Conservation (phyloP, 805 yeast species). For the Saturnispora galanensis region DNA sequence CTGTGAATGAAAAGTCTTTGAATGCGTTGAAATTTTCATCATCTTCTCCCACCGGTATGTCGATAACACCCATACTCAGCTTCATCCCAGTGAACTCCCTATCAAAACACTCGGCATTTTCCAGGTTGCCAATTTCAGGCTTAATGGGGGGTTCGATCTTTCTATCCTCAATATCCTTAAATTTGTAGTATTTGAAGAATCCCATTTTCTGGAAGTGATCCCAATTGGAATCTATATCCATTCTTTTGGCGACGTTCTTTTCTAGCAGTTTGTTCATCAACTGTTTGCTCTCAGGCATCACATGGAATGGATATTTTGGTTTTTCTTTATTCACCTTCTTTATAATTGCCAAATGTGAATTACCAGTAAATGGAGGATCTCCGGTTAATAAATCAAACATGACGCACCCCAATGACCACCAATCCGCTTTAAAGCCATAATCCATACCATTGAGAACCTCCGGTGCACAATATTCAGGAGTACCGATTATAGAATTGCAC, state of each 20-base stretch:
- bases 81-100: conserved; percentile 59
- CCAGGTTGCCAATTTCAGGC: conserved; percentile 68
- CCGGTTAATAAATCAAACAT: conserved; percentile 73
- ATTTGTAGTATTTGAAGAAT: conserved; percentile 63
- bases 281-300: conserved; percentile 71
- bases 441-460: conserved; percentile 70
- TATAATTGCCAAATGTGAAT: conserved; percentile 58
- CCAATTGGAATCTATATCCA: conserved; percentile 46
- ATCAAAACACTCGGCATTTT: conserved; percentile 71
- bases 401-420: conserved; percentile 86
- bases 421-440: conserved; percentile 70
- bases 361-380: conserved; percentile 79
- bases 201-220: conserved; percentile 47
- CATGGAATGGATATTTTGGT: conserved; percentile 56
- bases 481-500: conserved; percentile 57
- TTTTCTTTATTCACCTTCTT: conserved; percentile 62
- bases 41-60: not conserved
- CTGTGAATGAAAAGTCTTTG: conserved; percentile 37
- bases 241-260: conserved; percentile 56
- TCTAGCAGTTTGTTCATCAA: conserved; percentile 52
- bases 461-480: conserved; percentile 83
- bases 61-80: conserved; percentile 11
- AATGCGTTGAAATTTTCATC: conserved; percentile 20
- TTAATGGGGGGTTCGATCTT: conserved; percentile 57
- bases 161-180: conserved; percentile 46